Evolutionary conservation across 805 yeast species (phyloP), one percentile per base, ranked within the genome.

Genomic region (Komagataella phaffii): DNA sequence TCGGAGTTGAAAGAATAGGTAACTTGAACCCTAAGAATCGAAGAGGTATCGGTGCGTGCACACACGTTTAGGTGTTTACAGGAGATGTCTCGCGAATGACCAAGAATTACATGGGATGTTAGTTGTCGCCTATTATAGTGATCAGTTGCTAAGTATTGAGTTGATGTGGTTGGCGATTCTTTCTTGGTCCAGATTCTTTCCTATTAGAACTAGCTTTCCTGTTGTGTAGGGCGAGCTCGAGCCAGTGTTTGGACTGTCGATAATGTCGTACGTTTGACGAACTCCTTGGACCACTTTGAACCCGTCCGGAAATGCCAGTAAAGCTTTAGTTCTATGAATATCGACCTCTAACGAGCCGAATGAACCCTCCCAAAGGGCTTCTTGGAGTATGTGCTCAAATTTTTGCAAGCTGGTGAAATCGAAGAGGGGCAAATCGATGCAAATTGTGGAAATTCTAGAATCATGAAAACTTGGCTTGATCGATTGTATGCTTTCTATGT

Each of bases 281-380:
- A 93, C 99, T 10, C 95, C 98, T 64, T 93, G 99, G 8, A 93
- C 67, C 6, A 89, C 85, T 56, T 77, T 74, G 19, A 75, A 80
- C 0, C 36, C 46, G 2, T 61, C 63, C 6, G 64, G 61, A n/a
- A 63, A 58, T 54, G 81, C 74, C 6, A 89, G 56, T 7, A 87
- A 64, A 1, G 96, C 98, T 62, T 93, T 93, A 2, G 85, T 69
- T 55, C 98, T 69, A 58, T 89, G 96, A 2, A 93, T 73, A 55
- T 88, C 96, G 3, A 79, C 73, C 1, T 60, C 59, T 30, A 65
- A 64, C 2, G 66, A 75, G 17, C 19, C 24, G 8, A 48, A 36
- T 6, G 52, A 55, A 23, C 67, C 71, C 58, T 79, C 93, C 98
- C 99, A 91, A 23, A 91, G 67, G 1, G 88, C 61, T 10, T 71